These are phyloP conservation scores for Fraxinus xanthoxyloides DNA, from an alignment of 305 asterid species.

Conservation along the genomic window DNA sequence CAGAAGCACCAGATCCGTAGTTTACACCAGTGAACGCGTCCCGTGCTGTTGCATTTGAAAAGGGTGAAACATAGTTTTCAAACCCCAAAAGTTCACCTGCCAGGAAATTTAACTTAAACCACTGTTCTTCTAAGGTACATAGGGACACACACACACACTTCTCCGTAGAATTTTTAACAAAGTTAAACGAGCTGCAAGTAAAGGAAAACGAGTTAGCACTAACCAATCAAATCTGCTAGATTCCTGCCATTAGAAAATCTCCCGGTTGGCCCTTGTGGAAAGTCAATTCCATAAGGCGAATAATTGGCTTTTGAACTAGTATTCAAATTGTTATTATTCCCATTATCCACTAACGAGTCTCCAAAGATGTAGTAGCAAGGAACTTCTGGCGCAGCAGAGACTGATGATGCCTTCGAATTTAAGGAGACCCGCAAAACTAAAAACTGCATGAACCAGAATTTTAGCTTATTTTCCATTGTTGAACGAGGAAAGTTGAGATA, in stretches of 20 bases:
- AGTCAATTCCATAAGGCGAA: constrained; percentile 42
- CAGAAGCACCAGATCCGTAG: constrained; percentile 50
- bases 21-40: constrained; percentile 37
- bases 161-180: too few relatives aligned
- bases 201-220: neutral
- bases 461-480: neutral
- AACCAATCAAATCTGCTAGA: constrained; percentile 33
- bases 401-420: neutral
- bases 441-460: neutral
- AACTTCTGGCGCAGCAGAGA: constrained; percentile 19
- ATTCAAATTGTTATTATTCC: constrained; percentile 29
- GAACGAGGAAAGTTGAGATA: neutral
- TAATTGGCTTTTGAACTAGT: constrained; percentile 25
- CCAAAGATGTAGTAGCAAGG: constrained; percentile 47
- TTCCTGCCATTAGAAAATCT: constrained; percentile 41
- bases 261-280: constrained; percentile 39
- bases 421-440: neutral
- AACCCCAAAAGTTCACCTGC: constrained; percentile 39
- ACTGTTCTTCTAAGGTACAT: too few relatives aligned
- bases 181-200: too few relatives aligned
- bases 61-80: constrained; percentile 28
- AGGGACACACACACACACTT: too few relatives aligned
- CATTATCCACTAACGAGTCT: constrained; percentile 42
- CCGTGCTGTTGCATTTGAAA: constrained; percentile 4
- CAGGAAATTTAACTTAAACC: too few relatives aligned